Conservation (phyloP, 208 protist species). For the Willaertia magna region DNA sequence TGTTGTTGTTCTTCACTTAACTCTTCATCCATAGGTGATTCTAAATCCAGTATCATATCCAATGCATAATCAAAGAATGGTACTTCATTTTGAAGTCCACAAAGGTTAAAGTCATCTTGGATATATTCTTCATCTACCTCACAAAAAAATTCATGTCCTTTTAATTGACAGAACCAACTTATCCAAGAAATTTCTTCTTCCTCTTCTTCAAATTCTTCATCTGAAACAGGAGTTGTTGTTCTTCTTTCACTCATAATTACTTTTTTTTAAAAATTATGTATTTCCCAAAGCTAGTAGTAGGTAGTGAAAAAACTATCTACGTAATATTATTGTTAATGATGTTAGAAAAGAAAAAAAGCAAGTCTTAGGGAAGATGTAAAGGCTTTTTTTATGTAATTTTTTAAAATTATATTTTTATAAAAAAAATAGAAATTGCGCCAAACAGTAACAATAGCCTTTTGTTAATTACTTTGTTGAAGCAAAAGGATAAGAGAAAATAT, state of each 20-base stretch:
- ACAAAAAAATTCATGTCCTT: constrained; percentile 95
- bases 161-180: constrained; percentile 88
- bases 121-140: constrained; percentile 91
- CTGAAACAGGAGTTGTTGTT: neutral
- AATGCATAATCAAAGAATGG: constrained; percentile 93
- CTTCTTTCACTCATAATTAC: neutral
- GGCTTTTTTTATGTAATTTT: too few relatives aligned
- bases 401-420: too few relatives aligned
- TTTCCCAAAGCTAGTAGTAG: too few relatives aligned
- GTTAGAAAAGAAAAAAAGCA: too few relatives aligned
- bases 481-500: too few relatives aligned
- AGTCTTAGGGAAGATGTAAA: too few relatives aligned
- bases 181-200: constrained; percentile 86
- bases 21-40: constrained; percentile 65
- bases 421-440: too few relatives aligned
- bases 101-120: constrained; percentile 96
- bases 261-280: too few relatives aligned
- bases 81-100: constrained; percentile 75
- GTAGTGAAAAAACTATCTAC: too few relatives aligned
- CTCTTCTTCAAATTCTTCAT: constrained; percentile 46
- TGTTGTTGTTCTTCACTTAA: constrained; percentile 88
- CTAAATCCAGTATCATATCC: constrained; percentile 91
- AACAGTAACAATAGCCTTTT: too few relatives aligned
- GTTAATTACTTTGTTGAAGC: too few relatives aligned
- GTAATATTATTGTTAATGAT: too few relatives aligned